A percentile compares a stretch with the other conserved stretches of the same genome.
phyloP scores from a whole-genome alignment of 306 rosid species.

The Herpetospermum pedunculosum region DNA sequence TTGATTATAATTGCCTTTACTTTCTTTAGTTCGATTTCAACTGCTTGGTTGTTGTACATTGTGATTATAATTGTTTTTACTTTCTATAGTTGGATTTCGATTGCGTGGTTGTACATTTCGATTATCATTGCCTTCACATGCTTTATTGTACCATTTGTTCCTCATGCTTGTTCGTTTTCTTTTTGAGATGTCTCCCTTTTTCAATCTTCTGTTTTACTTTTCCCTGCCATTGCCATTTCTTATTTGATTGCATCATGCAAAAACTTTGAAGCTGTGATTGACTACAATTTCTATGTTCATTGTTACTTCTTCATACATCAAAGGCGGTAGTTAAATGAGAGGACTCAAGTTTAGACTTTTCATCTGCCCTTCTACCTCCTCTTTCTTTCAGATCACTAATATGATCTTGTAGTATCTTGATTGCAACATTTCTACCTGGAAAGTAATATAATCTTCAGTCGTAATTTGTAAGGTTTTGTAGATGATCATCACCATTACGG shows the following conservation, averaged over 20 bases:
- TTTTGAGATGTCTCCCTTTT: background rate
- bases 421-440: background rate
- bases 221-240: background rate
- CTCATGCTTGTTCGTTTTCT: background rate
- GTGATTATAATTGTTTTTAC: background rate
- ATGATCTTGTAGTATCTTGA: background rate
- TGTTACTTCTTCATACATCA: background rate
- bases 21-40: background rate
- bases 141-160: background rate
- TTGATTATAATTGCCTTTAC: background rate
- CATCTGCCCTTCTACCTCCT: background rate
- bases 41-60: conserved; percentile 1
- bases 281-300: background rate
- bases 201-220: background rate
- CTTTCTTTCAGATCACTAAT: background rate
- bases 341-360: background rate
- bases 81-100: background rate
- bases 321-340: background rate
- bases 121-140: background rate
- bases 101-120: background rate
- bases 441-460: background rate
- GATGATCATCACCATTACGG: background rate
- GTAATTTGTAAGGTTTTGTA: background rate
- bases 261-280: background rate
- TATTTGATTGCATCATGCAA: background rate